Percentiles rank a stretch among this genome's conserved stretches.
Evolutionary conservation across 148 eudicot species (phyloP).

Genomic region (Polygonum aviculare): DNA sequence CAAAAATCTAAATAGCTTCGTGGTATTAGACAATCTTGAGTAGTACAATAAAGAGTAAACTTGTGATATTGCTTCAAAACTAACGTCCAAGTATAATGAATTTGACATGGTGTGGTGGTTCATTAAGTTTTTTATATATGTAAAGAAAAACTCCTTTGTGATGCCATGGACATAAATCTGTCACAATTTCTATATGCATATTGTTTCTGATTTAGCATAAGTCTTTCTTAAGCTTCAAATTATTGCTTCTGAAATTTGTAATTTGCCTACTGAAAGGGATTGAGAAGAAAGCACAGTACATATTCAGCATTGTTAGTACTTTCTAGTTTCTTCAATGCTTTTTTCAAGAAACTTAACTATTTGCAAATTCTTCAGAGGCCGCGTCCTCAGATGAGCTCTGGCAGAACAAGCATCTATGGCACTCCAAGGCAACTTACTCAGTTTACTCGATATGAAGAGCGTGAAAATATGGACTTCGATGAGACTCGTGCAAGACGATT

Average conservation of each 20-base stretch:
- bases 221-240: background rate
- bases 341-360: background rate
- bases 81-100: background rate
- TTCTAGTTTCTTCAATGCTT: background rate
- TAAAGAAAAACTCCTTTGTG: background rate
- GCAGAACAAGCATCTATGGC: constrained; percentile 42
- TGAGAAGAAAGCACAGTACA: background rate
- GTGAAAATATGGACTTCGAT: constrained; percentile 26
- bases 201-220: background rate
- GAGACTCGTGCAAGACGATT: constrained; percentile 25
- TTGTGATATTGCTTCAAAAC: background rate
- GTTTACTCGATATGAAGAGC: constrained; percentile 56
- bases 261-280: background rate
- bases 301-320: background rate
- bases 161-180: background rate
- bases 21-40: background rate
- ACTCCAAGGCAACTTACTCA: constrained; percentile 71
- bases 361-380: constrained; percentile 40
- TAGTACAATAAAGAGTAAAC: background rate
- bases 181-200: background rate
- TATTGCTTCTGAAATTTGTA: background rate
- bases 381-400: constrained; percentile 33
- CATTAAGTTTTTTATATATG: background rate
- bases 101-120: background rate
- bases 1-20: background rate